Evolutionary conservation across 2,329 filamentous ascomycete genomes (phyloP).

Genomic region (Verruconis gallopava): DNA sequence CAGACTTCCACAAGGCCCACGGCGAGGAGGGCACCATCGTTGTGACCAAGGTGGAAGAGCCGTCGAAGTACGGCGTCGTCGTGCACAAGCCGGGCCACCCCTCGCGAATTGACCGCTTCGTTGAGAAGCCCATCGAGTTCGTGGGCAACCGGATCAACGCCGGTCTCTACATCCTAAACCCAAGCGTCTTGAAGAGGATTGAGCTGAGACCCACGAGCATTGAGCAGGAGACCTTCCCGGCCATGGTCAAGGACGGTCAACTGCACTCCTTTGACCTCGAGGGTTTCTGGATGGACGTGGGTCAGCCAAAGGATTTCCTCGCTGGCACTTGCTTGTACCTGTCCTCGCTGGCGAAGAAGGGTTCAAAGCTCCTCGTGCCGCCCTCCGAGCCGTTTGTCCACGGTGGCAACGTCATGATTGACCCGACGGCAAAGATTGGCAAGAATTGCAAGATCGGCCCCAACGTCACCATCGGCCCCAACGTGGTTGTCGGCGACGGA

Average conservation of each 20-base stretch:
- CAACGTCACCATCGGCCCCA: slow-evolving; percentile 90
- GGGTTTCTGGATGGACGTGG: slow-evolving; percentile 99
- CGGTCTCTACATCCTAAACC: slow-evolving; percentile 96
- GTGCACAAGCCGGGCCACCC: slow-evolving; percentile 91
- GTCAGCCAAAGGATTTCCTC: slow-evolving; percentile 96
- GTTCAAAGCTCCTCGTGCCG: slow-evolving; percentile 69
- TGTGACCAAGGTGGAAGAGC: slow-evolving; percentile 97
- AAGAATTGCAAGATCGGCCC: slow-evolving; percentile 97
- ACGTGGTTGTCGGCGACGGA: slow-evolving; percentile 84
- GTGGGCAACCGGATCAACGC: slow-evolving; percentile 98
- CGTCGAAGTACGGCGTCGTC: slow-evolving; percentile 96
- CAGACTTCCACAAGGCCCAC: slow-evolving; percentile 82
- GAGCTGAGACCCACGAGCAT: slow-evolving; percentile 94
- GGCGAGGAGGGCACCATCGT: slow-evolving; percentile 95
- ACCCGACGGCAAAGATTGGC: slow-evolving; percentile 88
- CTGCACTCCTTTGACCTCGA: slow-evolving; percentile 94
- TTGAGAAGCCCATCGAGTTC: slow-evolving; percentile 98
- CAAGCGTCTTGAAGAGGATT: slow-evolving; percentile 77
- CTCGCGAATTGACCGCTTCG: slow-evolving; percentile 92
- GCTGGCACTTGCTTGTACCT: slow-evolving; percentile 94
- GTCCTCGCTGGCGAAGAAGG: slow-evolving; percentile 79
- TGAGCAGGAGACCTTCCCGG: slow-evolving; percentile 97
- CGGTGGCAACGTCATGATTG: slow-evolving; percentile 90
- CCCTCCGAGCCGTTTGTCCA: slow-evolving; percentile 67
- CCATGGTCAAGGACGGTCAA: slow-evolving; percentile 78